phyloP scores from a whole-genome alignment of 2,329 filamentous ascomycete species.

The Fusarium protoensiforme region DNA sequence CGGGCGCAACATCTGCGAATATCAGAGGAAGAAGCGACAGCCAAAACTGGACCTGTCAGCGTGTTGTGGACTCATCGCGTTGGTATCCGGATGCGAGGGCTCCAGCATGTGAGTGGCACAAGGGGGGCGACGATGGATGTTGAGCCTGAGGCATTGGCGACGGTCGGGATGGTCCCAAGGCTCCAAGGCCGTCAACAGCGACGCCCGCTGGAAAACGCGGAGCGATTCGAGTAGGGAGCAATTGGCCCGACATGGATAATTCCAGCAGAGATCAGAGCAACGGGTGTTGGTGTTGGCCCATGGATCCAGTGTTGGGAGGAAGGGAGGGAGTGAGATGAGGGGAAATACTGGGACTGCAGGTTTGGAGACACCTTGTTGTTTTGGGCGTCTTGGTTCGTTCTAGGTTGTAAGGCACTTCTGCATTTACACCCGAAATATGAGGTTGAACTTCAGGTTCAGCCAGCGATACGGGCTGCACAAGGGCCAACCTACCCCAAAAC shows the following conservation, averaged over 20 bases:
- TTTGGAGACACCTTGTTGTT: conserved; percentile 31
- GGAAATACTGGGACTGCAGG: conserved; percentile 26
- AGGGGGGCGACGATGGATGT: conserved; percentile 34
- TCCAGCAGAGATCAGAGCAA: neutral
- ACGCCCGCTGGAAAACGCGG: neutral
- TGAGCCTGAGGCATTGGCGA: conserved; percentile 25
- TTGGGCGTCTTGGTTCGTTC: conserved; percentile 12
- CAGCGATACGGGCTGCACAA: conserved; percentile 16
- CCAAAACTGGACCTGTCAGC: neutral
- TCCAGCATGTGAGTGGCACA: conserved; percentile 29
- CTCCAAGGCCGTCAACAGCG: neutral
- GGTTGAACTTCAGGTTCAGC: conserved; percentile 38
- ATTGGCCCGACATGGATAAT: conserved; percentile 4
- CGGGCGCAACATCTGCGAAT: neutral
- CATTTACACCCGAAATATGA: conserved; percentile 47
- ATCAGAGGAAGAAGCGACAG: neutral
- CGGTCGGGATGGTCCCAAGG: conserved; percentile 4
- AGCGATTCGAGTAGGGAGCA: neutral
- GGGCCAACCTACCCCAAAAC: conserved; percentile 39
- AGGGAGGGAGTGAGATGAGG: conserved; percentile 21
- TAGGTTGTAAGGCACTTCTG: conserved; percentile 42
- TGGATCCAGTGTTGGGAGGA: neutral
- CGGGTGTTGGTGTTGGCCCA: neutral
- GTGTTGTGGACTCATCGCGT: neutral
- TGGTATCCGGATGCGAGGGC: conserved; percentile 18